Evolutionary conservation across 2,329 filamentous ascomycete genomes (phyloP).

Genomic region (Ceratocystis harringtonii): DNA sequence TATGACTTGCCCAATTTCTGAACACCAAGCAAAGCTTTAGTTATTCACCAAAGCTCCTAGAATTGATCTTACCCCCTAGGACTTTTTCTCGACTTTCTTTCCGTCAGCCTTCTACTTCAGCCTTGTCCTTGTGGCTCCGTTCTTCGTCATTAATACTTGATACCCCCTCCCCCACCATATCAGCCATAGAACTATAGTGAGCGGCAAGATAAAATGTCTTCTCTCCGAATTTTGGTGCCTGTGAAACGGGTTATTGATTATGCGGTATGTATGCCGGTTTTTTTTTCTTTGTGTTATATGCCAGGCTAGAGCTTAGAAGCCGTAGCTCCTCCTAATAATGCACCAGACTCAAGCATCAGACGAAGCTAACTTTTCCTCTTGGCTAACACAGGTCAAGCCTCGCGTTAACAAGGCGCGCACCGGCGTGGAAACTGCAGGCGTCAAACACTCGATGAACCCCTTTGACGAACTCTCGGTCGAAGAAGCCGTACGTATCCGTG

Average conservation of each 20-base stretch:
- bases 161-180: not conserved
- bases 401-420: conserved; percentile 61
- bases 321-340: not conserved
- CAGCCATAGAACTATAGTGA: not conserved
- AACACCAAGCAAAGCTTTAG: not conserved
- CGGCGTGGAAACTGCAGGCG: conserved; percentile 76
- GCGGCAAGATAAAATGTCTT: conserved; percentile 34
- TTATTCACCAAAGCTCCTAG: not conserved
- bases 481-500: conserved; percentile 86
- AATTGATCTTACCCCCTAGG: not conserved
- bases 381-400: conserved; percentile 42
- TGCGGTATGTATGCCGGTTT: conserved; percentile 41
- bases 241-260: conserved; percentile 79
- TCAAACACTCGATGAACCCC: conserved; percentile 98
- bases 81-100: not conserved
- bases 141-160: not conserved
- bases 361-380: not conserved
- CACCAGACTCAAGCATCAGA: not conserved
- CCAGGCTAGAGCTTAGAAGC: not conserved
- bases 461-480: conserved; percentile 98
- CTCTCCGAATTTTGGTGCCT: conserved; percentile 61
- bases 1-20: not conserved
- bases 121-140: not conserved
- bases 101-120: not conserved
- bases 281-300: not conserved